A percentile compares a stretch with the other conserved stretches of the same genome.
Evolutionary conservation across 2,329 filamentous ascomycete genomes (phyloP).

Genomic region (Sphaerulina musiva): DNA sequence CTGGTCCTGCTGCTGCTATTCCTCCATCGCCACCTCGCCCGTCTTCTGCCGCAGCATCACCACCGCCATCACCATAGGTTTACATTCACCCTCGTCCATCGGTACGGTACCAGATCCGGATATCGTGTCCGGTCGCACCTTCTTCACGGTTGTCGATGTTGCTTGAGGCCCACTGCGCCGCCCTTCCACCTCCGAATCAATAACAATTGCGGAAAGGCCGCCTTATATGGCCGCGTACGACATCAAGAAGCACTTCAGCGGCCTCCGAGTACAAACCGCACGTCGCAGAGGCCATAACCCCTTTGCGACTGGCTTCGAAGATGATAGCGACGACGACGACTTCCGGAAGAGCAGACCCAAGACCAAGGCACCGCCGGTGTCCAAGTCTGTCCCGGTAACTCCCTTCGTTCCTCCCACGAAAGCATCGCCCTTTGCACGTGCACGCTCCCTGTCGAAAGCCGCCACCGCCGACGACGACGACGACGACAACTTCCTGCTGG

Average conservation of each 20-base stretch:
- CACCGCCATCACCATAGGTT: background rate
- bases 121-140: background rate
- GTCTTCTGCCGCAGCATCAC: background rate
- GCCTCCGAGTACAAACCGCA: conserved; percentile 30
- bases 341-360: conserved; percentile 24
- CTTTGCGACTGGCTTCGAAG: conserved; percentile 32
- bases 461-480: conserved; percentile 27
- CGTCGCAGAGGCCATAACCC: conserved; percentile 26
- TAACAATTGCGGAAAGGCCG: conserved; percentile 5
- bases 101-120: too few species aligned
- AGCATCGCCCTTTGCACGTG: conserved; percentile 16
- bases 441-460: conserved; percentile 14
- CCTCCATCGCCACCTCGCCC: background rate
- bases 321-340: conserved; percentile 28
- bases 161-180: background rate
- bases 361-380: conserved; percentile 22
- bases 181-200: background rate
- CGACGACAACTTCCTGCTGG: conserved; percentile 30
- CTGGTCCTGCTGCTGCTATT: background rate
- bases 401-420: conserved; percentile 11
- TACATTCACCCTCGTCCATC: too few species aligned
- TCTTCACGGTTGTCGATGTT: conserved; percentile 1
- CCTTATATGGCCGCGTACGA: conserved; percentile 30
- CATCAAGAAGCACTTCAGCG: conserved; percentile 31
- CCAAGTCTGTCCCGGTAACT: conserved; percentile 14